phyloP scores from a whole-genome alignment of 2,329 filamentous ascomycete species.

The Pestalotiopsis sp. region DNA sequence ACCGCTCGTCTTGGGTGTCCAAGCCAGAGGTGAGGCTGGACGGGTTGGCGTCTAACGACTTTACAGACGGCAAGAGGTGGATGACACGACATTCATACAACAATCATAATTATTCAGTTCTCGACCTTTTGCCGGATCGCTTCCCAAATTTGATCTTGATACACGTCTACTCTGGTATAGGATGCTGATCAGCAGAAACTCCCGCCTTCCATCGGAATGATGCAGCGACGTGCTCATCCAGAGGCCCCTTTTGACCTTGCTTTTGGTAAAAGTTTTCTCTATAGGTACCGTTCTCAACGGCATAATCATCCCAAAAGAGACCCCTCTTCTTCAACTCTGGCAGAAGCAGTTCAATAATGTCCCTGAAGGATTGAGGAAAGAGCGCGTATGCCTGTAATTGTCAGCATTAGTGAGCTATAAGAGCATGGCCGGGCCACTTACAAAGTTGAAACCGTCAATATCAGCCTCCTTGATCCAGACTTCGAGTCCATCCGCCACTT shows the following conservation, averaged over 20 bases:
- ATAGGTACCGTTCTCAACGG: constrained; percentile 59
- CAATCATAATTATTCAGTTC: not conserved
- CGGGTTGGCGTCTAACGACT: constrained; percentile 1
- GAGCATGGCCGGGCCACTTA: constrained; percentile 36
- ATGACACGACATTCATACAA: not conserved
- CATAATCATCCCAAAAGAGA: constrained; percentile 57
- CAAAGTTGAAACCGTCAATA: constrained; percentile 76
- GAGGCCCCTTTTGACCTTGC: constrained; percentile 50
- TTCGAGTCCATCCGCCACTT: constrained; percentile 70
- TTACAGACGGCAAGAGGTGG: not conserved
- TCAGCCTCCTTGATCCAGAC: constrained; percentile 69
- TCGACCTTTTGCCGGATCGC: not conserved
- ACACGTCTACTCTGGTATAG: constrained; percentile 27
- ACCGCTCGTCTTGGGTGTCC: constrained; percentile 67
- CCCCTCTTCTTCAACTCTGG: constrained; percentile 65
- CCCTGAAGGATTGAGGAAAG: constrained; percentile 69
- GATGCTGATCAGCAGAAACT: constrained; percentile 29
- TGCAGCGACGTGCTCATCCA: constrained; percentile 54
- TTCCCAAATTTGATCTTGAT: not conserved
- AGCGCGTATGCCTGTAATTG: constrained; percentile 58
- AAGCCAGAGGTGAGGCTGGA: constrained; percentile 35
- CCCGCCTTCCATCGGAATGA: constrained; percentile 46
- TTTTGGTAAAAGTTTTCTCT: constrained; percentile 62
- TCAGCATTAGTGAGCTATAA: not conserved
- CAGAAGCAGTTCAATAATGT: constrained; percentile 66